Evolutionary conservation across 257 asterid genomes (phyloP).

Genomic region (Solanum sparsipilum): DNA sequence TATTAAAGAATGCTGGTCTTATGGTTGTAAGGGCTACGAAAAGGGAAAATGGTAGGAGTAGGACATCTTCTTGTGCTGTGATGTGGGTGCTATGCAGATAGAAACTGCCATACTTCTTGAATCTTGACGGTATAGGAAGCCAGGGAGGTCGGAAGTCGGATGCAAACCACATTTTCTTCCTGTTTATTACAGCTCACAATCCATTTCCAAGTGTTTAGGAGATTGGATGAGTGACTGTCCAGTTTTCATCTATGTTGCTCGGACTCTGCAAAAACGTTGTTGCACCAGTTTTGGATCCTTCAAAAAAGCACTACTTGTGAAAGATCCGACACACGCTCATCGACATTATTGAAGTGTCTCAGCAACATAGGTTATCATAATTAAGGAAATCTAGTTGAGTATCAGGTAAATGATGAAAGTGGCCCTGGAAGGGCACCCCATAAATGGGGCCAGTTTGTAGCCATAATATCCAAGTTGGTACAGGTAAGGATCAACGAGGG

Average conservation of each 20-base stretch:
- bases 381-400: not conserved
- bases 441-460: not conserved
- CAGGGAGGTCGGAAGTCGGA: not conserved
- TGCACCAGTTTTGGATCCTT: accelerated
- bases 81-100: not conserved
- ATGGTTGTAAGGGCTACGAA: not conserved
- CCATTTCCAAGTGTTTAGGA: not conserved
- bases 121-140: not conserved
- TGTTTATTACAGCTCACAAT: not conserved
- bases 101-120: not conserved
- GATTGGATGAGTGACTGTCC: not conserved
- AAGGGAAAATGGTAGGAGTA: not conserved
- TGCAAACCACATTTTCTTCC: not conserved
- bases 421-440: not conserved
- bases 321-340: too few relatives aligned
- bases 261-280: too few relatives aligned
- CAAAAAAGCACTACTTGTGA: too few relatives aligned
- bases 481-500: not conserved
- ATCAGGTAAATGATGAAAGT: not conserved
- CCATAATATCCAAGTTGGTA: not conserved
- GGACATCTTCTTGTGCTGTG: not conserved
- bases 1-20: not conserved
- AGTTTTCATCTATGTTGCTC: too few relatives aligned
- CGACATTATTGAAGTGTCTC: too few relatives aligned
- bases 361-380: not conserved